Conservation (phyloP, 768 basidiomycete species). For the Clavaria fumosa region DNA sequence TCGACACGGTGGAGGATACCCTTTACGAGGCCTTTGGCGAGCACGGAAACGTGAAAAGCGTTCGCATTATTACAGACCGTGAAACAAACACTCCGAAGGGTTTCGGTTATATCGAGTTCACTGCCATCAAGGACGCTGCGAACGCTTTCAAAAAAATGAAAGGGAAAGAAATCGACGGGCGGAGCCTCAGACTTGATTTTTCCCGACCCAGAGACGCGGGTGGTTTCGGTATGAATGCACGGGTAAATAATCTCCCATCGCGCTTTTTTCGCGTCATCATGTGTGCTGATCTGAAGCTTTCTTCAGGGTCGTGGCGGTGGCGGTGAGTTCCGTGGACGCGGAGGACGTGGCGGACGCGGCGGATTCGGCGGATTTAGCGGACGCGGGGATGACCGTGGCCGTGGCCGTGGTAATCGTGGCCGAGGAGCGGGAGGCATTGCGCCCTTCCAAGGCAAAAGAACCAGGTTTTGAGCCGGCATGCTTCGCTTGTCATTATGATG, state of each 20-base stretch:
- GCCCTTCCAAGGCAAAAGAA: conserved; percentile 52
- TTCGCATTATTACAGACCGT: conserved; percentile 84
- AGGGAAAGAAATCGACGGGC: conserved; percentile 69
- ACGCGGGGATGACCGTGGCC: conserved; percentile 22
- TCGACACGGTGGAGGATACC: conserved; percentile 60
- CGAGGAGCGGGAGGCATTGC: conserved; percentile 44
- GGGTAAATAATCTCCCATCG: conserved; percentile 21
- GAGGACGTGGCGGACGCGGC: conserved; percentile 30
- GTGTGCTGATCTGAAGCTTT: background rate
- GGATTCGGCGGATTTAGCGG: conserved; percentile 21
- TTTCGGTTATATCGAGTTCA: conserved; percentile 94
- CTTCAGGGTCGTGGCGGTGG: conserved; percentile 23
- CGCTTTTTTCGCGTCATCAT: background rate
- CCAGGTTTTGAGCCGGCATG: conserved; percentile 32
- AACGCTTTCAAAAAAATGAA: conserved; percentile 58
- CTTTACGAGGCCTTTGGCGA: conserved; percentile 87
- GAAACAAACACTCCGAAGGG: conserved; percentile 87
- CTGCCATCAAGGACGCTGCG: conserved; percentile 62
- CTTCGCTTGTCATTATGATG: too few relatives aligned
- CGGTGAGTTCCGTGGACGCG: conserved; percentile 24
- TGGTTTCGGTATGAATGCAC: conserved; percentile 28
- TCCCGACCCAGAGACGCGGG: conserved; percentile 68
- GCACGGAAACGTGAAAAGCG: conserved; percentile 69
- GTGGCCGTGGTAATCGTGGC: conserved; percentile 26
- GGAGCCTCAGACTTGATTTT: conserved; percentile 70